phyloP scores from a whole-genome alignment of 2,329 filamentous ascomycete species.

The Fonsecaea monophora region DNA sequence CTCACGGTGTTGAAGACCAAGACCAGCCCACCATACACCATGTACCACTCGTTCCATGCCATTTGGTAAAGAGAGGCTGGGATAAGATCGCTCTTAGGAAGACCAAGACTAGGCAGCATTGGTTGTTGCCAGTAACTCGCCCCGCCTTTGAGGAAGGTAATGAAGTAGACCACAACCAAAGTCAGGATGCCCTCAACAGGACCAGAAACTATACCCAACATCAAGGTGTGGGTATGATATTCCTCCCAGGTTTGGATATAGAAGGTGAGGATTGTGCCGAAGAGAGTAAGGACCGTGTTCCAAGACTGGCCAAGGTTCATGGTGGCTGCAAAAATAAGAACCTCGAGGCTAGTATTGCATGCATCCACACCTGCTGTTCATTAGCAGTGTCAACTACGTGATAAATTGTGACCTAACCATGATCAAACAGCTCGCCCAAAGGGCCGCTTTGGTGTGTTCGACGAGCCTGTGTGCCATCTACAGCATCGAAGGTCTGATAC shows the following conservation, averaged over 20 bases:
- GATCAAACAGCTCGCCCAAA: constrained; percentile 94
- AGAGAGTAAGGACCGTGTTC: constrained; percentile 83
- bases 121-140: constrained; percentile 92
- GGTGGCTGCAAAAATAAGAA: constrained; percentile 86
- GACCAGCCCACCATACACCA: constrained; percentile 82
- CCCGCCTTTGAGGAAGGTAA: constrained; percentile 85
- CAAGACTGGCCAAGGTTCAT: constrained; percentile 94
- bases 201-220: constrained; percentile 87
- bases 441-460: constrained; percentile 92
- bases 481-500: constrained; percentile 98
- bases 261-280: constrained; percentile 89
- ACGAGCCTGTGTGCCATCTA: constrained; percentile 90
- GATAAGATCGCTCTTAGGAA: constrained; percentile 69
- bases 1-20: constrained; percentile 80
- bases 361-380: constrained; percentile 75
- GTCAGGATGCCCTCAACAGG: constrained; percentile 94
- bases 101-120: constrained; percentile 72
- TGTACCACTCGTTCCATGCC: constrained; percentile 90
- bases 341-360: constrained; percentile 92
- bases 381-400: constrained; percentile 25
- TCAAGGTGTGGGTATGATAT: constrained; percentile 96
- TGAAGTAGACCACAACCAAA: constrained; percentile 77
- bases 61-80: constrained; percentile 76
- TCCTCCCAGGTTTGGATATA: constrained; percentile 99
- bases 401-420: constrained; percentile 63